Evolutionary conservation across 345 rosid species (phyloP).

Genomic region (Combretum micranthum): DNA sequence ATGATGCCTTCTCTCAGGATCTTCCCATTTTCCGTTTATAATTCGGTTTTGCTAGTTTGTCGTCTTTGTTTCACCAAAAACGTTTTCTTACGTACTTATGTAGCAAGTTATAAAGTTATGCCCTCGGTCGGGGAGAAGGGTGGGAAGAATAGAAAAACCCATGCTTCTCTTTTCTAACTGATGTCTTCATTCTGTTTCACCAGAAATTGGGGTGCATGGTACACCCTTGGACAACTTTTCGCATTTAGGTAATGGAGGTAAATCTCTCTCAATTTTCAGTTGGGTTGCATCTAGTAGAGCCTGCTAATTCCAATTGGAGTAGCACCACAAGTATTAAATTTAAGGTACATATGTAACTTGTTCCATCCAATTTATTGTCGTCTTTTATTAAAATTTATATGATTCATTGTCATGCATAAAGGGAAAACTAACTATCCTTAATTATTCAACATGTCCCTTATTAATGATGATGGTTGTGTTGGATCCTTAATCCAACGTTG

Average conservation of each 20-base stretch:
- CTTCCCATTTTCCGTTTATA: not conserved
- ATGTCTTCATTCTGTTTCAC: constrained; percentile 60
- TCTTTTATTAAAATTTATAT: not conserved
- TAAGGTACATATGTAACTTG: constrained; percentile 42
- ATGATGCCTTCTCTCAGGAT: constrained; percentile 85
- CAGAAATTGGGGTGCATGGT: constrained; percentile 92
- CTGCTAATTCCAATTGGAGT: constrained; percentile 77
- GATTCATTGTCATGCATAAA: too few relatives aligned
- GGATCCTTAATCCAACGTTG: too few relatives aligned
- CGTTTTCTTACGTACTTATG: not conserved
- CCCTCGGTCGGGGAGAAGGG: too few relatives aligned
- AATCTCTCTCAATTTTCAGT: constrained; percentile 72
- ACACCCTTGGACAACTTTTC: constrained; percentile 74
- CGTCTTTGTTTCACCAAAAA: not conserved
- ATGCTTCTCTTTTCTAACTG: not conserved
- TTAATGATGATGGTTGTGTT: too few relatives aligned
- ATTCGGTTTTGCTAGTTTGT: not conserved
- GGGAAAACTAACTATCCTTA: constrained; percentile 9
- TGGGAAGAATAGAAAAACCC: not conserved
- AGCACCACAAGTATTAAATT: constrained; percentile 80
- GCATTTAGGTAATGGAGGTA: constrained; percentile 75
- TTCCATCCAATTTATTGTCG: not conserved
- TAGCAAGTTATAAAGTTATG: too few relatives aligned
- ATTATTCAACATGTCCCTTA: constrained; percentile 62
- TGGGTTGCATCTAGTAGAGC: constrained; percentile 84